phyloP scores from a whole-genome alignment of 768 basidiomycete genomes.

The Calocera cornea region DNA sequence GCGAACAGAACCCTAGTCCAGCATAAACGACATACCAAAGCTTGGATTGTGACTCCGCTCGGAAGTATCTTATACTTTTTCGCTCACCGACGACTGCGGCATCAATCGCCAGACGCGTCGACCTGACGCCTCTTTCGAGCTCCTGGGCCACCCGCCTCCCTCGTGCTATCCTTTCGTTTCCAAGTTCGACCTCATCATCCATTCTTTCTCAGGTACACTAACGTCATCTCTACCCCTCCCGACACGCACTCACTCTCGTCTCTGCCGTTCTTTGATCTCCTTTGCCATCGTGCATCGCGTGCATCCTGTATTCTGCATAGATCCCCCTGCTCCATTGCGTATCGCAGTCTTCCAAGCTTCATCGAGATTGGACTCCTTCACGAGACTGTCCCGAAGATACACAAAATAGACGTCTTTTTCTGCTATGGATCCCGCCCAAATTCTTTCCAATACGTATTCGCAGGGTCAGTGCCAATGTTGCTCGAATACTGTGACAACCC shows the following conservation, averaged over 20 bases:
- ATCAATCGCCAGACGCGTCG: conserved; percentile 3
- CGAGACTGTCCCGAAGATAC: neutral
- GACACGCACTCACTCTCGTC: neutral
- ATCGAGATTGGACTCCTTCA: neutral
- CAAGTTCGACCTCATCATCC: neutral
- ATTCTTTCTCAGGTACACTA: neutral
- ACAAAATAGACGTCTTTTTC: neutral
- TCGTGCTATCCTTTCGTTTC: neutral
- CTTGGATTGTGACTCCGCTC: neutral
- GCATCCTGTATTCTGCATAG: neutral
- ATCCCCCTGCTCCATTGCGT: conserved; percentile 12
- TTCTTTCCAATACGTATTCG: conserved; percentile 86
- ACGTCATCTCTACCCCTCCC: neutral
- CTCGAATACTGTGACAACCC: neutral
- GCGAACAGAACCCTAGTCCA: neutral
- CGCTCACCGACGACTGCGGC: neutral
- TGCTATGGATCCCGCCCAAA: conserved; percentile 16
- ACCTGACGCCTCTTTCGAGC: neutral
- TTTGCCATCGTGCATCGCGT: conserved; percentile 47
- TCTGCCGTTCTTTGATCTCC: neutral
- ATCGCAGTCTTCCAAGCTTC: neutral
- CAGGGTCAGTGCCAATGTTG: conserved; percentile 45
- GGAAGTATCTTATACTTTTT: conserved; percentile 4
- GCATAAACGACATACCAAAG: neutral
- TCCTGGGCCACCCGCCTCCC: neutral